Evolutionary conservation across 2,329 filamentous ascomycete species (phyloP), one percentile per base, ranked within the genome.

Genomic region (Acephala macrosclerotiorum): DNA sequence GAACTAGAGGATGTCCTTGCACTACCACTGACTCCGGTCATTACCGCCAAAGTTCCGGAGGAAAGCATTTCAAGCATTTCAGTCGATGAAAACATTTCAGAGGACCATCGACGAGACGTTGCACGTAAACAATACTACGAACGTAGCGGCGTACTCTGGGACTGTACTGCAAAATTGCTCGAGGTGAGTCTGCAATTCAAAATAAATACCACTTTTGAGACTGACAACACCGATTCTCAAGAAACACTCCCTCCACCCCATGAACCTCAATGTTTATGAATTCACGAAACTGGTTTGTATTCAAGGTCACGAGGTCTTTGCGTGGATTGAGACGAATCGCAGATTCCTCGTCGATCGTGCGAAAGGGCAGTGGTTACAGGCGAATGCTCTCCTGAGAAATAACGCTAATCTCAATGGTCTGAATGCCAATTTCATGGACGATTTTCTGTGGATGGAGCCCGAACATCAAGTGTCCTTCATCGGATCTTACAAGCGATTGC

Each of bases 391-490:
- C 2, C 55, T 69, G 11, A 53, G 38, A 18, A 60, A 58, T 7
- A 65, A 60, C 35, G 65, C 66, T 14, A 36, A 58, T 7, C 62
- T 63, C 14, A 55, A 60, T 25, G 63, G 65, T 18, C 33, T 69
- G 29, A 60, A 51, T 22, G 26, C 53, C 9, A 22, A 26, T 16
- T 56, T 59, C 35, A 51, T 67, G 20, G 58, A 65, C 38, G 47
- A 38, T 26, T 67, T 67, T 57, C 62, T 63, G 29, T 65, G 51
- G 35, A 65, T 65, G 64, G 35, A 33, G n/a, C 26, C 60, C n/a
- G 12, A 61, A 26, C 51, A 69, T 14, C 65, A 65, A 60, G 29
- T 33, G 12, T 29, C n/a, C 42, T 64, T 57, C 20, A 57, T 57
- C 33, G 38, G 33, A 38, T 57, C 55, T 11, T 57, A 57, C 55